Evolutionary conservation across 2,329 filamentous ascomycete genomes (phyloP).

Genomic region (Fusarium burgessii): DNA sequence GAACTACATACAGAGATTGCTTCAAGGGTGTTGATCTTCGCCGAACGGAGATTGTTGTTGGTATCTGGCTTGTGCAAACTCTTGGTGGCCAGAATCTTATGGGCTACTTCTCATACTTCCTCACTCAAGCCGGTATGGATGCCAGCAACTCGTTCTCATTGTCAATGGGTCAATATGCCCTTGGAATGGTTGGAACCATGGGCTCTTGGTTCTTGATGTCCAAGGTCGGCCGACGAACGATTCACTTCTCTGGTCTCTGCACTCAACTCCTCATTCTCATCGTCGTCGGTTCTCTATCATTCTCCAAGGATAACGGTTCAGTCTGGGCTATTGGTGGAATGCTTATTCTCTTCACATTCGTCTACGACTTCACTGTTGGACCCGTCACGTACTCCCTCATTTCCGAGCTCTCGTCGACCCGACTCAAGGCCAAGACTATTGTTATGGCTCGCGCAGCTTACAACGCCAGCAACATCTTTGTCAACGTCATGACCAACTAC

Average conservation of each 20-base stretch:
- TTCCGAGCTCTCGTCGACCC: slow-evolving; percentile 65
- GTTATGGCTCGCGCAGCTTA: slow-evolving; percentile 60
- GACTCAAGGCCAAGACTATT: slow-evolving; percentile 67
- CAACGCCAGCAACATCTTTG: slow-evolving; percentile 63
- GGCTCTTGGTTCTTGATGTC: slow-evolving; percentile 64
- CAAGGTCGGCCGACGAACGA: slow-evolving; percentile 61
- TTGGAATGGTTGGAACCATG: slow-evolving; percentile 64
- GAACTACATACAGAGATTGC: slow-evolving; percentile 62
- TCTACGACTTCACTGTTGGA: slow-evolving; percentile 67
- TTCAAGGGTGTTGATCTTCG: slow-evolving; percentile 65
- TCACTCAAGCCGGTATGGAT: slow-evolving; percentile 60
- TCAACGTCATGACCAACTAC: slow-evolving; percentile 62
- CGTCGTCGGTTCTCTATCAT: slow-evolving; percentile 56
- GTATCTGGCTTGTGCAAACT: slow-evolving; percentile 62
- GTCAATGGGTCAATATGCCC: slow-evolving; percentile 61
- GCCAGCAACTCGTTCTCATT: slow-evolving; percentile 58
- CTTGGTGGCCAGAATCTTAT: slow-evolving; percentile 63
- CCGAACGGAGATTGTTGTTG: slow-evolving; percentile 65
- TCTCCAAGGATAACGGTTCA: slow-evolving; percentile 49
- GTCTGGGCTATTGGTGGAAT: slow-evolving; percentile 60
- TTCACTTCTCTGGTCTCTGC: slow-evolving; percentile 61
- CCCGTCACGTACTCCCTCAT: slow-evolving; percentile 65
- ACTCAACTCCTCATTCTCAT: slow-evolving; percentile 55
- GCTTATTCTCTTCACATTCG: slow-evolving; percentile 64
- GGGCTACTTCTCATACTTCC: slow-evolving; percentile 62